These are phyloP conservation scores for Penicillium sp. DNA, from an alignment of 2,329 filamentous ascomycete species.

Conservation along the genomic window DNA sequence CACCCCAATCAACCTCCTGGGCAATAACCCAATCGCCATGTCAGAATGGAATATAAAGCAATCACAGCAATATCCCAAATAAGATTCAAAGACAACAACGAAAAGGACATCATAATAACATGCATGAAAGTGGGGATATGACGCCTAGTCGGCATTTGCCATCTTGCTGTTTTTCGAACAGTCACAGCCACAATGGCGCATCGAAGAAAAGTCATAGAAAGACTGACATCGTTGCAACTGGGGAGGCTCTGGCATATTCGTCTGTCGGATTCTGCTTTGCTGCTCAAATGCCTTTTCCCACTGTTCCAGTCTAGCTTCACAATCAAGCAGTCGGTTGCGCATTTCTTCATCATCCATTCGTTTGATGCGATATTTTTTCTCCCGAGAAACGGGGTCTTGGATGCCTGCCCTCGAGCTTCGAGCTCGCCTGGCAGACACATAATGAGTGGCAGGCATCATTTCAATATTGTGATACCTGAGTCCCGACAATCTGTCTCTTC, in stretches of 20 bases:
- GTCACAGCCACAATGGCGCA: slow-evolving; percentile 12
- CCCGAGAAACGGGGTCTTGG: slow-evolving; percentile 4
- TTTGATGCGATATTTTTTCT: slow-evolving; percentile 13
- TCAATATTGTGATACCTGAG: slow-evolving; percentile 8
- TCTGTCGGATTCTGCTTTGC: slow-evolving; percentile 23
- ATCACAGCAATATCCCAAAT: no score
- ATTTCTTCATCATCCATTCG: slow-evolving; percentile 23
- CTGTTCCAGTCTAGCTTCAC: slow-evolving; percentile 26
- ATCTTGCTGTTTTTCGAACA: slow-evolving; percentile 3
- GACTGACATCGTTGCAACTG: slow-evolving; percentile 9
- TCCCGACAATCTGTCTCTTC: slow-evolving; percentile 7
- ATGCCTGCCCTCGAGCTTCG: neutral
- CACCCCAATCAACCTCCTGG: no score
- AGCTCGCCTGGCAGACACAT: slow-evolving; percentile 1
- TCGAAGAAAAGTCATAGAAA: slow-evolving; percentile 15
- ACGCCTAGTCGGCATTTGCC: slow-evolving; percentile 3
- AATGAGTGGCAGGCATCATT: slow-evolving; percentile 4
- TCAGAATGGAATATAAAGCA: no score
- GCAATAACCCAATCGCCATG: no score
- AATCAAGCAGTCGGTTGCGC: slow-evolving; percentile 29
- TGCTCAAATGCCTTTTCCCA: slow-evolving; percentile 25
- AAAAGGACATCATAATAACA: no score
- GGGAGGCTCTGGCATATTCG: slow-evolving; percentile 5
- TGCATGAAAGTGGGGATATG: no score
- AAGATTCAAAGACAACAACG: no score